phyloP scores from a whole-genome alignment of 805 yeast species.

The Grigorovia transvaalensis region DNA sequence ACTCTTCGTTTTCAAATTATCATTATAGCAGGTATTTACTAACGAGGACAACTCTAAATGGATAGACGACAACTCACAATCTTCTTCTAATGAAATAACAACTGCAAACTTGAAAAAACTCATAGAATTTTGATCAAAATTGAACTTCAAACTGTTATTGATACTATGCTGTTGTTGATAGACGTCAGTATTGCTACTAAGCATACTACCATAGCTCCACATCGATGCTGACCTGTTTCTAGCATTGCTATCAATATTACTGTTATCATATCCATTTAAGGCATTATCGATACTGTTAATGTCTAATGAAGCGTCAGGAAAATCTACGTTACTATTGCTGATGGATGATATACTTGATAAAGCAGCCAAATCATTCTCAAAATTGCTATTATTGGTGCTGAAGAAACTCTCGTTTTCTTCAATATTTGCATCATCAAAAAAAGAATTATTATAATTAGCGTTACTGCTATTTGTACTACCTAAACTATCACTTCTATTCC shows the following conservation, averaged over 20 bases:
- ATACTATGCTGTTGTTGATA: neutral
- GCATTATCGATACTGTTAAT: neutral
- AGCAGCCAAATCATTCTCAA: neutral
- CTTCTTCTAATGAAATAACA: conserved; percentile 2
- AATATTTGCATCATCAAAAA: neutral
- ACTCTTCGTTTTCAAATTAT: conserved; percentile 4
- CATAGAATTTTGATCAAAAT: conserved; percentile 7
- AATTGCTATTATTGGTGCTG: neutral
- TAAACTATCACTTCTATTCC: neutral
- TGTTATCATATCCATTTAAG: neutral
- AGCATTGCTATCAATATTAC: neutral
- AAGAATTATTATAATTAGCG: neutral
- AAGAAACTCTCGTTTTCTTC: neutral
- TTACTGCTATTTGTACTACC: neutral
- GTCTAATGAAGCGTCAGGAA: neutral
- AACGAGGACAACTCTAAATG: conserved; percentile 41
- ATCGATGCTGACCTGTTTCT: neutral
- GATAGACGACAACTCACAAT: neutral
- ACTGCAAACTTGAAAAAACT: conserved; percentile 12
- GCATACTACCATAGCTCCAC: neutral
- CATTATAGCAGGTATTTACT: conserved; percentile 46
- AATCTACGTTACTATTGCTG: neutral
- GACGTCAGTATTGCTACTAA: neutral
- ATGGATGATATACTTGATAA: neutral
- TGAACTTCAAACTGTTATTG: neutral